Evolutionary conservation across 106 monocot genomes (phyloP).

Genomic region (Dendrobium chrysotoxum): DNA sequence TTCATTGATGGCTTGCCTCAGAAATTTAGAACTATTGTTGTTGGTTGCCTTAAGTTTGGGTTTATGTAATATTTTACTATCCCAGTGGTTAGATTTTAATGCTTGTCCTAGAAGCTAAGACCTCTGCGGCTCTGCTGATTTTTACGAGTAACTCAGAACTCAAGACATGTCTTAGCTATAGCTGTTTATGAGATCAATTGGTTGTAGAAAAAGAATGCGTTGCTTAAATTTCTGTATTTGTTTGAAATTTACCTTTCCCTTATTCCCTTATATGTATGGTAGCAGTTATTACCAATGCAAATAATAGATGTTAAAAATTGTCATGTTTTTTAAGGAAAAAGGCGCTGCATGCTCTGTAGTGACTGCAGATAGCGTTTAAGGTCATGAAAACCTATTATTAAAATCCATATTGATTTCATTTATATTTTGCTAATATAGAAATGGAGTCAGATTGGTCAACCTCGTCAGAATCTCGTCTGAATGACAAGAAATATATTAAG

Average conservation of each 20-base stretch:
- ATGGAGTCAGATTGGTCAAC: slow-evolving; percentile 28
- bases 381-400: neutral
- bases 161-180: neutral
- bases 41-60: neutral
- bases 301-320: neutral
- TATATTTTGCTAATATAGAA: slow-evolving; percentile 5
- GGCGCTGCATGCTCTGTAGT: neutral
- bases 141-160: too few relatives aligned
- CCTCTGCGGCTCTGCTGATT: too few relatives aligned
- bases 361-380: neutral
- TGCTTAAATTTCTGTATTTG: neutral
- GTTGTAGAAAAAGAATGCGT: neutral
- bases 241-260: neutral
- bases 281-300: neutral
- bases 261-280: neutral
- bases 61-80: neutral
- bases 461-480: slow-evolving; percentile 14
- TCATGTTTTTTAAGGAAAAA: neutral
- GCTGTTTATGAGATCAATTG: neutral
- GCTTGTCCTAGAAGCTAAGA: too few relatives aligned
- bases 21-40: neutral
- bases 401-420: neutral
- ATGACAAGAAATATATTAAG: slow-evolving; percentile 41
- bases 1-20: neutral
- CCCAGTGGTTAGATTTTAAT: neutral